Base-by-base conservation (phyloP, 2,329 filamentous ascomycete genomes). In the Clonostachys rosea region DNA sequence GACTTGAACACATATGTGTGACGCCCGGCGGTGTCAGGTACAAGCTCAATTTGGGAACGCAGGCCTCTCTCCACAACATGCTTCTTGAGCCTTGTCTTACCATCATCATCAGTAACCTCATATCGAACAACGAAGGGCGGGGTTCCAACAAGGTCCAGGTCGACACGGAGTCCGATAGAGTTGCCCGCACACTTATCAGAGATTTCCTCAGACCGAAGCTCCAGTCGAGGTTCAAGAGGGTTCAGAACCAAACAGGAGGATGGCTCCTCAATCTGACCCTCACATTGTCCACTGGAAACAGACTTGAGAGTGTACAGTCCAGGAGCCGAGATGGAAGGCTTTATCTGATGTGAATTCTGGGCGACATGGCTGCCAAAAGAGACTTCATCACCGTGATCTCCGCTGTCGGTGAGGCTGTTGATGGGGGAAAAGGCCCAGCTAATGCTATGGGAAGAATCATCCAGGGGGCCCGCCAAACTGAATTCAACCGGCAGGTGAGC, bases 161-260 rank as follows among this genome's bases (percentile, higher is more conserved):
- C 87, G 40, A 99, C 89, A 11, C 87, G 81, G 47, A 99, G 78
- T 39, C 94, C 94, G 51, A 99, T 89, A 0, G 94, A 90, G 59
- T 91, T 96, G 43, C 91, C 91, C 35, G 91, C 92, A 63, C 94
- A 99, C 62, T 95, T 95, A 65, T 99, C 94, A 45, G 89, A 87
- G 40, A 99, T 91, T 52, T 91, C 86, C 56, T 95, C 87, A 7
- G 83, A 77, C 34, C 78, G 79, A 44, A 99, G 73, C 5, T 81
- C 75, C 49, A 99, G 65, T 47, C 86, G 82, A 10, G 94, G 94
- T 66, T 96, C 86, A 1, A 94, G 85, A 6, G 94, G 94, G 54
- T 97, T 99, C 54, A 95, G 77, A 46, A 99, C 73, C 49, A 96
- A 75, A 64, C 92, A 97, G n/a, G 91, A 94, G 3, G 92, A 89